phyloP scores from a whole-genome alignment of 169 alveolate species.

The Plasmodium chabaudi region DNA sequence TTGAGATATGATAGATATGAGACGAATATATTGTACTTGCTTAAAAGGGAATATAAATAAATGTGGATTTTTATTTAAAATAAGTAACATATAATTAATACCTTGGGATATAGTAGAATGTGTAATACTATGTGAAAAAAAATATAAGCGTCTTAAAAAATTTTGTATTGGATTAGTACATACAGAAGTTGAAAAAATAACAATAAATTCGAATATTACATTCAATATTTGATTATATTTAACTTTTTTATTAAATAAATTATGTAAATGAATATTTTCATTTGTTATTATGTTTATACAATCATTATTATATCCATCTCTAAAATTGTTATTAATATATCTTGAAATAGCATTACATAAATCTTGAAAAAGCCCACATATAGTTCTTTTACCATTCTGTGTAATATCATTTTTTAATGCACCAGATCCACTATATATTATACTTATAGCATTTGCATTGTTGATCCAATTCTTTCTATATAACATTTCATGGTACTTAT shows the following conservation, averaged over 20 bases:
- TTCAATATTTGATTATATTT: conserved; percentile 49
- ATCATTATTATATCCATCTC: conserved; percentile 76
- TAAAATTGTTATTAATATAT: conserved; percentile 61
- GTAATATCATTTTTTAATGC: conserved; percentile 74
- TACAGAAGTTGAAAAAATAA: conserved; percentile 56
- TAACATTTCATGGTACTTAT: conserved; percentile 17
- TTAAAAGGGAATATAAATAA: conserved; percentile 54
- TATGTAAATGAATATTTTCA: conserved; percentile 28
- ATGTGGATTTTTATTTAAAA: conserved; percentile 46
- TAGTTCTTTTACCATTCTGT: conserved; percentile 73
- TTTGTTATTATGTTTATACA: conserved; percentile 64
- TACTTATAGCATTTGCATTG: conserved; percentile 74
- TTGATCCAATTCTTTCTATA: conserved; percentile 68
- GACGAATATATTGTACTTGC: conserved; percentile 25
- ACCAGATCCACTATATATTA: conserved; percentile 70
- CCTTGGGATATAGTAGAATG: conserved; percentile 17
- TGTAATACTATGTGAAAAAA: conserved; percentile 45
- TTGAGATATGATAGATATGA: conserved; percentile 56
- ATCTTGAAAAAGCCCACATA: conserved; percentile 55
- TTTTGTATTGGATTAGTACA: conserved; percentile 68
- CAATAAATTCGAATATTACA: conserved; percentile 47
- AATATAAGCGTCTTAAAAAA: conserved; percentile 43
- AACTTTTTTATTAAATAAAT: conserved; percentile 41
- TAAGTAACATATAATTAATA: conserved; percentile 22
- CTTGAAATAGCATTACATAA: conserved; percentile 20